These are phyloP conservation scores for Barbarea vulgaris DNA, from an alignment of 345 rosid species.

Conservation along the genomic window DNA sequence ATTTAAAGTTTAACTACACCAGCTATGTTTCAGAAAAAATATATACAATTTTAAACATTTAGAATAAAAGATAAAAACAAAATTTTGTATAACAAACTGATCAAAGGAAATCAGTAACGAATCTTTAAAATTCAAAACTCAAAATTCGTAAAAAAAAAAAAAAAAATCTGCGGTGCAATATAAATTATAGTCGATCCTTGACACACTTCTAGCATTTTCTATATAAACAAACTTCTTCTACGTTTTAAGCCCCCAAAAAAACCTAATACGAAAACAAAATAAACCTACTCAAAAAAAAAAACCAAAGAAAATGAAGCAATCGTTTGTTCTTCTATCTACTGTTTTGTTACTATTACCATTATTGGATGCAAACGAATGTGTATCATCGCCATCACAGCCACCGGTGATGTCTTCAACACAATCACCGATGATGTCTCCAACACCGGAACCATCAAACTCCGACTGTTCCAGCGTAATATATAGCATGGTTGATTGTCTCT, in stretches of 20 bases:
- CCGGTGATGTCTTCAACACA: background rate
- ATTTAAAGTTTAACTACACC: too few relatives aligned
- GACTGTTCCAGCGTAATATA: slow-evolving; percentile 22
- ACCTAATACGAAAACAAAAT: background rate
- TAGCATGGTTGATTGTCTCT: slow-evolving; percentile 26
- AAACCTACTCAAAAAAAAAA: background rate
- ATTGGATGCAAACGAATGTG: background rate
- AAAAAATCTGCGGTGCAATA: too few relatives aligned
- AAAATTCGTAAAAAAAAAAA: too few relatives aligned
- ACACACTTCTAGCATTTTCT: too few relatives aligned
- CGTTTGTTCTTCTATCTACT: background rate
- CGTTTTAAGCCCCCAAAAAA: background rate
- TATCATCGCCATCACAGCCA: background rate
- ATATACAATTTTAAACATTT: too few relatives aligned
- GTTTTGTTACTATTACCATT: background rate
- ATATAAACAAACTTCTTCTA: background rate
- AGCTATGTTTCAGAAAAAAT: too few relatives aligned
- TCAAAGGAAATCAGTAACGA: too few relatives aligned
- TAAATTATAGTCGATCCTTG: too few relatives aligned
- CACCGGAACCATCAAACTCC: background rate
- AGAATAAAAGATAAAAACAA: too few relatives aligned
- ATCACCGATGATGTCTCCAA: background rate
- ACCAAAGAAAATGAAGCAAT: background rate
- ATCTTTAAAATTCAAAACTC: too few relatives aligned
- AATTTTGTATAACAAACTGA: too few relatives aligned